Percentiles rank a stretch among this genome's conserved stretches.
phyloP scores from a whole-genome alignment of 2,329 filamentous ascomycete genomes.

The Hirsutella minnesotensis region DNA sequence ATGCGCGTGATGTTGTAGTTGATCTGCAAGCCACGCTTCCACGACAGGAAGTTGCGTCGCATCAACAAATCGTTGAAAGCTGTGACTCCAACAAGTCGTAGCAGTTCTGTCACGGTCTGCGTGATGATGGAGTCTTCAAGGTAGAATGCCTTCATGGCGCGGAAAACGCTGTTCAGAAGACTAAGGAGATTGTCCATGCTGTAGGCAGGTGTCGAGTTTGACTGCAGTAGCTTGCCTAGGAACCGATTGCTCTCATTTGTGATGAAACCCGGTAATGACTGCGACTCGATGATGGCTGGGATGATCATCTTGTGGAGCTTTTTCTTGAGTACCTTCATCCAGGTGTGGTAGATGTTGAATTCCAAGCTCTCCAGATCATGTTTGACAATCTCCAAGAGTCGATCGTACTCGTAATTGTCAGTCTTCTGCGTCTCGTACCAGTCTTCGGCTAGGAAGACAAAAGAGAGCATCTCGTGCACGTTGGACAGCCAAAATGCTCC shows the following conservation, averaged over 20 bases:
- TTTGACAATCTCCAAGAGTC: conserved; percentile 95
- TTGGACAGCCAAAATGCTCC: conserved; percentile 99
- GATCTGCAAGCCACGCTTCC: conserved; percentile 98
- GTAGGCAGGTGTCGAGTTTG: conserved; percentile 84
- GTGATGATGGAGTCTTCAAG: conserved; percentile 92
- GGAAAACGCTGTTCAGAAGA: conserved; percentile 91
- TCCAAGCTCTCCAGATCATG: conserved; percentile 96
- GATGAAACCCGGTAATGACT: conserved; percentile 94
- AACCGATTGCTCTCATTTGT: conserved; percentile 98
- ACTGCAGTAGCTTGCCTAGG: conserved; percentile 88
- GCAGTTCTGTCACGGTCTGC: conserved; percentile 87
- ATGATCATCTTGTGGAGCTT: conserved; percentile 99
- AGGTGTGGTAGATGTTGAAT: conserved; percentile 99
- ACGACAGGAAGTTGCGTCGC: conserved; percentile 95
- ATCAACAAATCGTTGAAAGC: conserved; percentile 98
- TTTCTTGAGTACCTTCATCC: conserved; percentile 99
- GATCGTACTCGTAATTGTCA: conserved; percentile 98
- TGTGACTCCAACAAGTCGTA: conserved; percentile 88
- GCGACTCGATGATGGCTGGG: conserved; percentile 96
- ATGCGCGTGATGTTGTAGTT: conserved; percentile 99
- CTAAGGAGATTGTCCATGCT: conserved; percentile 99
- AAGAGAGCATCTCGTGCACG: conserved; percentile 98
- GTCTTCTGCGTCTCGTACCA: conserved; percentile 99
- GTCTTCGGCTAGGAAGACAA: conserved; percentile 96
- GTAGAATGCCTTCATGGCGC: conserved; percentile 98